Conservation (phyloP, 805 yeast species). For the Metschnikowia matae region DNA sequence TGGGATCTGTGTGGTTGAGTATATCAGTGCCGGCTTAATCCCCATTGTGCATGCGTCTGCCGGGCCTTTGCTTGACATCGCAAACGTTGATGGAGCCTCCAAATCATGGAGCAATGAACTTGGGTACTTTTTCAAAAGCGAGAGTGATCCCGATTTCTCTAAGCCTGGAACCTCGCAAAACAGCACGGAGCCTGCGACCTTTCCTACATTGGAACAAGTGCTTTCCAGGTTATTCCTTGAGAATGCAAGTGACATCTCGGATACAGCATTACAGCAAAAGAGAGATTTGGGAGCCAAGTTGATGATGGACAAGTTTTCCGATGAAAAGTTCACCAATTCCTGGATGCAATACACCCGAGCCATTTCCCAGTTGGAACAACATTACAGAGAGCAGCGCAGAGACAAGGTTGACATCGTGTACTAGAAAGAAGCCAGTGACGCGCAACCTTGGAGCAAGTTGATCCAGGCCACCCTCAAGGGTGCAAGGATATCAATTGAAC, state of each 20-base stretch:
- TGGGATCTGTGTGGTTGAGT: constrained; percentile 96
- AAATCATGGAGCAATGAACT: constrained; percentile 41
- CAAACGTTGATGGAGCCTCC: constrained; percentile 25
- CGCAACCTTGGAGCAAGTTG: not conserved
- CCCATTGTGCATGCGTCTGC: constrained; percentile 94
- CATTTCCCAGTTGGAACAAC: constrained; percentile 21
- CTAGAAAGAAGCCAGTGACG: constrained; percentile 8
- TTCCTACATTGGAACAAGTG: constrained; percentile 47
- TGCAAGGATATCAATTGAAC: not conserved
- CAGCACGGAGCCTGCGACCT: constrained; percentile 17
- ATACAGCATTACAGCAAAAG: constrained; percentile 35
- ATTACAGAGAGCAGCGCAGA: constrained; percentile 25
- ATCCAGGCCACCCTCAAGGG: not conserved
- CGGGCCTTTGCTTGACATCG: constrained; percentile 89
- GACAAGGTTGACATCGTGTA: constrained; percentile 27
- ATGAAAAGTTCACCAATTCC: constrained; percentile 46
- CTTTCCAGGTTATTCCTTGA: constrained; percentile 43
- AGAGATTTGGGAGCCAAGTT: constrained; percentile 45
- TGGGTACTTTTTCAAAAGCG: constrained; percentile 77
- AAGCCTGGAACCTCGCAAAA: constrained; percentile 11
- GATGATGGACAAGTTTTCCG: constrained; percentile 56
- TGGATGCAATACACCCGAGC: constrained; percentile 43
- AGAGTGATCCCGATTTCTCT: constrained; percentile 65
- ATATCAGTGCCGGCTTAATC: constrained; percentile 76
- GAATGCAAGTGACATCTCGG: constrained; percentile 21